Evolutionary conservation across 2,329 filamentous ascomycete genomes (phyloP).

Genomic region (Huntiella abstrusa): DNA sequence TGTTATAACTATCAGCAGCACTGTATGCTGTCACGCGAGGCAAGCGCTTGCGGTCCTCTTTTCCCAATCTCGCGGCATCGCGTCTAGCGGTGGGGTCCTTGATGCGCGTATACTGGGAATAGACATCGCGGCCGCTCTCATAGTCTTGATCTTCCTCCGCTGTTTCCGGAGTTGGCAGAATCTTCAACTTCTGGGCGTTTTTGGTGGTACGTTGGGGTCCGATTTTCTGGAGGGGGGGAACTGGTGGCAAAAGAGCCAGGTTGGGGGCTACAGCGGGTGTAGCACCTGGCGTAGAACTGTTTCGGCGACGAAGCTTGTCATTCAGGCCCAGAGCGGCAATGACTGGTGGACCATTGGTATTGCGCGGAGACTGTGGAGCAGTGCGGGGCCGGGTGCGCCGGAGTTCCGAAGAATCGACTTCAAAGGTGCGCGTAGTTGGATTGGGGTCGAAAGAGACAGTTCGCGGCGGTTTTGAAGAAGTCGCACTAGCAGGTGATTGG

Average conservation of each 20-base stretch:
- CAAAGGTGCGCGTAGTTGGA: slow-evolving; percentile 42
- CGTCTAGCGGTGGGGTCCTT: slow-evolving; percentile 86
- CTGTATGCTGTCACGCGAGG: slow-evolving; percentile 94
- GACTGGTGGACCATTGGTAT: slow-evolving; percentile 31
- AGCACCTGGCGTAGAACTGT: slow-evolving; percentile 39
- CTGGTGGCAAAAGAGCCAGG: slow-evolving; percentile 16
- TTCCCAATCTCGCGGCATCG: slow-evolving; percentile 81
- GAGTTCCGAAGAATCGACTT: slow-evolving; percentile 23
- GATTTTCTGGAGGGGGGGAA: slow-evolving; percentile 42
- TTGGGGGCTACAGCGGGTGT: slow-evolving; percentile 26
- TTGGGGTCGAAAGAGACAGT: slow-evolving; percentile 65
- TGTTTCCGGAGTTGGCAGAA: slow-evolving; percentile 79
- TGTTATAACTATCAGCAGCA: slow-evolving; percentile 76
- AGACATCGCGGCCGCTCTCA: slow-evolving; percentile 85
- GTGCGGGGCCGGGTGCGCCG: slow-evolving; percentile 20
- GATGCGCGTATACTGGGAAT: slow-evolving; percentile 93
- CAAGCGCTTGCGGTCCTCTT: slow-evolving; percentile 72
- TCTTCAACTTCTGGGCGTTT: slow-evolving; percentile 88
- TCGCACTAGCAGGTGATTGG: slow-evolving; percentile 20
- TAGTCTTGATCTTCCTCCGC: slow-evolving; percentile 63
- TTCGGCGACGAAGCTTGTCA: slow-evolving; percentile 68
- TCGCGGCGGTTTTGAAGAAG: slow-evolving; percentile 23
- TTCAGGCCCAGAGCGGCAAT: slow-evolving; percentile 53
- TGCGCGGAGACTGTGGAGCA: slow-evolving; percentile 17
- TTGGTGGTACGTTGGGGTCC: slow-evolving; percentile 90